phyloP scores from a whole-genome alignment of 2,329 filamentous ascomycete genomes.

The Zasmidium citrigriseum region DNA sequence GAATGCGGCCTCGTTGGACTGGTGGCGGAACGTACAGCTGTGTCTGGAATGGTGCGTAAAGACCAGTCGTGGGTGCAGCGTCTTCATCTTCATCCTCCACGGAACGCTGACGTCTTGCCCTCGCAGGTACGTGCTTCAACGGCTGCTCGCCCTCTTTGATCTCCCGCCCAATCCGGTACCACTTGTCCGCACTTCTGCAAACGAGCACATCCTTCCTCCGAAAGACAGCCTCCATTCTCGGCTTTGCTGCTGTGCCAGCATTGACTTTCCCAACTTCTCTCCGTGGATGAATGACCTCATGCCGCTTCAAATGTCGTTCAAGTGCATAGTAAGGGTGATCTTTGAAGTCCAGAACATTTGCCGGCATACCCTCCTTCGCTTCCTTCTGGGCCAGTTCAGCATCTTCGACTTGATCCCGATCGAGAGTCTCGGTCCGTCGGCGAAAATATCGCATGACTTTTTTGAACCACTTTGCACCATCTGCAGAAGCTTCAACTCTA shows the following conservation, averaged over 20 bases:
- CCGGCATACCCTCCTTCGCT: constrained; percentile 64
- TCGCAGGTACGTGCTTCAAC: constrained; percentile 63
- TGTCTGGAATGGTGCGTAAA: constrained; percentile 65
- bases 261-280: constrained; percentile 76
- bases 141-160: constrained; percentile 79
- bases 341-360: constrained; percentile 43
- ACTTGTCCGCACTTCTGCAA: constrained; percentile 79
- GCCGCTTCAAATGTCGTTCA: constrained; percentile 77
- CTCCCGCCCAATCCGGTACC: constrained; percentile 84
- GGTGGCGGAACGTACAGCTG: constrained; percentile 74
- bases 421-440: constrained; percentile 37
- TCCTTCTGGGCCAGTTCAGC: constrained; percentile 71
- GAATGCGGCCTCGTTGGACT: constrained; percentile 70
- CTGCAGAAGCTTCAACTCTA: constrained; percentile 70
- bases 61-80: constrained; percentile 53
- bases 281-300: constrained; percentile 77
- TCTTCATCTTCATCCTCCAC: constrained; percentile 35
- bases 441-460: constrained; percentile 49
- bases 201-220: constrained; percentile 76
- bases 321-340: constrained; percentile 60
- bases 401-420: constrained; percentile 83
- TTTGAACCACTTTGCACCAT: constrained; percentile 59
- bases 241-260: constrained; percentile 59
- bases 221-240: constrained; percentile 74
- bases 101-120: constrained; percentile 21